These are phyloP conservation scores for Pichia manshurica DNA, from an alignment of 805 yeast species.

Conservation along the genomic window DNA sequence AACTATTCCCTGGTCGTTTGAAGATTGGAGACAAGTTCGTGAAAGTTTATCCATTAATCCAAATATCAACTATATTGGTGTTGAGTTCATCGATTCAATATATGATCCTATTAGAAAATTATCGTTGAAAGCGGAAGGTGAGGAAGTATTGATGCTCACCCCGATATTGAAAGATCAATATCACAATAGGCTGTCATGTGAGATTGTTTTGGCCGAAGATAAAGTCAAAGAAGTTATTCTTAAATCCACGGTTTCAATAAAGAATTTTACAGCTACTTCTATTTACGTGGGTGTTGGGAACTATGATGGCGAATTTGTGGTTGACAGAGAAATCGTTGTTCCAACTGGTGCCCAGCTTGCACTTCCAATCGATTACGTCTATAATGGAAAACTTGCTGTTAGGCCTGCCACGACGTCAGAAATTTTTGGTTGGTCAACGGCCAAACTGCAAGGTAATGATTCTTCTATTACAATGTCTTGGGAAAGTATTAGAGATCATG, in stretches of 20 bases:
- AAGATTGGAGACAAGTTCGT: conserved; percentile 85
- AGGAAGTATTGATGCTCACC: conserved; percentile 58
- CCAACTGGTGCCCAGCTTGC: conserved; percentile 55
- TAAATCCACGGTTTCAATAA: conserved; percentile 66
- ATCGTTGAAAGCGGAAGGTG: conserved; percentile 78
- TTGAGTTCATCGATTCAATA: conserved; percentile 50
- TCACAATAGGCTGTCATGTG: conserved; percentile 72
- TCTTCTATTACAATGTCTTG: conserved; percentile 42
- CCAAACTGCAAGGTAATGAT: conserved; percentile 27
- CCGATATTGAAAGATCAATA: conserved; percentile 48
- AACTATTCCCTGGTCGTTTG: conserved; percentile 79
- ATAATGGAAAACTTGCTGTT: conserved; percentile 49
- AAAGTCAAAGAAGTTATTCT: conserved; percentile 74
- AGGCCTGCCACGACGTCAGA: conserved; percentile 52
- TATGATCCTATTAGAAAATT: conserved; percentile 52
- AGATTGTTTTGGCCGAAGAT: conserved; percentile 62
- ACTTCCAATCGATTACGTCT: conserved; percentile 68
- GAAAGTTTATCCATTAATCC: conserved; percentile 68
- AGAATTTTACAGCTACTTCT: conserved; percentile 60
- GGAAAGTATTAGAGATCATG: conserved; percentile 49
- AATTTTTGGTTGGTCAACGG: conserved; percentile 63
- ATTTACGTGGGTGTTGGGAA: conserved; percentile 38
- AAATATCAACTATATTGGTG: conserved; percentile 54
- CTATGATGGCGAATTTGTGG: conserved; percentile 28
- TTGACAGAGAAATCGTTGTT: conserved; percentile 35